Percentiles rank a stretch among this genome's conserved stretches.
Conservation (phyloP, 108 stramenopile species). For the Cyclostephanos invisitatus region DNA sequence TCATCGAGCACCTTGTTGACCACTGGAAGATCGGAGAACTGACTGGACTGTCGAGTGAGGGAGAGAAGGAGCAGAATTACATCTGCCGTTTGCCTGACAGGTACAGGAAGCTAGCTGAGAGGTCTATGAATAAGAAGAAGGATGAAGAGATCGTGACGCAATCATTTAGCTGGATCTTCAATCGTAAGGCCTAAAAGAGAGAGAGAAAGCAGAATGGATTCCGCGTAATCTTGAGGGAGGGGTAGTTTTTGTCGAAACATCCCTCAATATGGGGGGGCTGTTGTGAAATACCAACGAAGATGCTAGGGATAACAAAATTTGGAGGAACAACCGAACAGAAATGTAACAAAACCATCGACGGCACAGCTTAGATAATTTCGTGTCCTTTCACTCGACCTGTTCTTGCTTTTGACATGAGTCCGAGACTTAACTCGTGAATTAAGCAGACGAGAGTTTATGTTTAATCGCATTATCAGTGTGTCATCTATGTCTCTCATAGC, state of each 20-base stretch:
- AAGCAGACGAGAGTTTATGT: background rate
- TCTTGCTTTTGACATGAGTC: background rate
- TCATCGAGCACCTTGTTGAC: conserved; percentile 81
- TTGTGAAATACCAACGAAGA: background rate
- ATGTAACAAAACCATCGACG: background rate
- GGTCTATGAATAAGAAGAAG: conserved; percentile 88
- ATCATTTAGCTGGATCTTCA: conserved; percentile 84
- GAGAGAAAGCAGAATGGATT: background rate
- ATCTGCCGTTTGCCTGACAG: conserved; percentile 78
- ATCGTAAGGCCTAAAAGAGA: conserved; percentile 53
- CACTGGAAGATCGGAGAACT: conserved; percentile 84
- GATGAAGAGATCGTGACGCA: conserved; percentile 61
- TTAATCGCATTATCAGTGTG: background rate
- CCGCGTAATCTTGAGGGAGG: background rate
- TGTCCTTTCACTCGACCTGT: background rate
- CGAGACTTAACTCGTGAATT: background rate
- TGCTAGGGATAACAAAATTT: background rate
- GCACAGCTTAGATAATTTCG: background rate
- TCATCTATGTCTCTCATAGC: too few species aligned
- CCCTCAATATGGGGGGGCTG: background rate
- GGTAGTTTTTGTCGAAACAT: background rate
- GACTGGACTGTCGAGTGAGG: conserved; percentile 71
- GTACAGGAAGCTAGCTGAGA: conserved; percentile 84
- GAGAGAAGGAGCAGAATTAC: conserved; percentile 87
- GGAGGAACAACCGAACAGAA: background rate